Base-by-base conservation (phyloP, 495 filamentous ascomycete species). In the Aspergillus funiculosus region DNA sequence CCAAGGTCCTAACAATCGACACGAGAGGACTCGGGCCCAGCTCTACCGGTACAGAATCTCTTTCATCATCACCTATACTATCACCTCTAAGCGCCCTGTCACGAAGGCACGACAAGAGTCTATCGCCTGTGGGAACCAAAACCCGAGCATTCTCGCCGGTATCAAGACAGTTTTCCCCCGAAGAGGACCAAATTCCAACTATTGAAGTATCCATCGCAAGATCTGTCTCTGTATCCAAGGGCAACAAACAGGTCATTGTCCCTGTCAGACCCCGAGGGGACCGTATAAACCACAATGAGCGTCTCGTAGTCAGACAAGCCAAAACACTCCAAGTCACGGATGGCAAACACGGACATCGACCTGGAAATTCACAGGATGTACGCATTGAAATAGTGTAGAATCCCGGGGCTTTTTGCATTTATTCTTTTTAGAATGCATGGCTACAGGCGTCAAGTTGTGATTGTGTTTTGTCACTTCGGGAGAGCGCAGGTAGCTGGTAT, bases 181-280 rank as follows among this genome's bases (percentile, higher is more conserved):
- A 50, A 15, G 30, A 37, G 9, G 31, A 47, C 2, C 39, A 49
- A 19, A 40, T 53, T 7, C 65, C 63, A 4, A 59, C 42, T 0
- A 52, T 71, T 15, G 61, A 71, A 34, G 52, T 73, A 20, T 72
- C 70, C 2, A 62, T 60, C 22, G 70, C 70, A 5, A 51, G 66
- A 10, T 71, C 70, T 7, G 48, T 73, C 11, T 72, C 68, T 10
- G 62, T 73, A 1, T 64, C 64, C 0, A 54, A 56, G 15, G 61
- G 58, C n/a, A 66, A 56, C 42, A 58, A 52, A 6, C 68, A 71
- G 31, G 50, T 65, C 10, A 43, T 71, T 11, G 62, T 71, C 14
- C 67, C 69, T 0, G 55, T 73, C 13, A 53, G 62, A 11, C 37
- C 58, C 2, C 48, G 61, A 13, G 19, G 50, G 2, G 54, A 61